These are phyloP conservation scores for Aureobasidium zeae DNA, from an alignment of 2,329 filamentous ascomycete genomes.

Conservation along the genomic window DNA sequence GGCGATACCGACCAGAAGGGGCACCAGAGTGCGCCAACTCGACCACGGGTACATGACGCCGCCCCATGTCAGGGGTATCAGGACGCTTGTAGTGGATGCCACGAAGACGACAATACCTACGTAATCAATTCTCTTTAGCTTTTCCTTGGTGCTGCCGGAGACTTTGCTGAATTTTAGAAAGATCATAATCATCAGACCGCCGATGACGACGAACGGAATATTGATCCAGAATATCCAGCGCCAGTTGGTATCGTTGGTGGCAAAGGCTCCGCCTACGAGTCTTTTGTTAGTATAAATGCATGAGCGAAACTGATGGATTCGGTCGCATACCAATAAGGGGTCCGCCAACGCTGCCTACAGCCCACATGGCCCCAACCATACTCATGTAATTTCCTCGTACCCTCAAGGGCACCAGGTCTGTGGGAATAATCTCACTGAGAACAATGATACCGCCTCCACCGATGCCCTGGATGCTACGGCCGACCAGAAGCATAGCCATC, in stretches of 20 bases:
- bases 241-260: slow-evolving; percentile 33
- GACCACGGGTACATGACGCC: slow-evolving; percentile 38
- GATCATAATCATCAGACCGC: slow-evolving; percentile 24
- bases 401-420: slow-evolving; percentile 42
- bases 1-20: slow-evolving; percentile 37
- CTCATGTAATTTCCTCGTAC: slow-evolving; percentile 38
- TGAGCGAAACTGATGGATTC: too few species aligned
- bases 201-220: slow-evolving; percentile 26
- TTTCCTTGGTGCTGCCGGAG: not conserved
- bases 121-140: slow-evolving; percentile 33
- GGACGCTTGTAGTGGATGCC: slow-evolving; percentile 31
- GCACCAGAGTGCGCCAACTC: slow-evolving; percentile 31
- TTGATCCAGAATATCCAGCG: slow-evolving; percentile 40
- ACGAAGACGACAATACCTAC: slow-evolving; percentile 38
- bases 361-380: slow-evolving; percentile 32
- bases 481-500: slow-evolving; percentile 24
- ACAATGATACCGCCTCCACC: slow-evolving; percentile 39
- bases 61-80: slow-evolving; percentile 39
- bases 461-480: slow-evolving; percentile 46
- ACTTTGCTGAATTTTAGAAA: slow-evolving; percentile 35
- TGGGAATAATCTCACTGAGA: slow-evolving; percentile 41
- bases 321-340: slow-evolving; percentile 19
- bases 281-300: too few species aligned
- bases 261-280: slow-evolving; percentile 13
- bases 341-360: slow-evolving; percentile 34